Conservation (phyloP, 495 filamentous ascomycete species). For the Podospora pseudopauciseta region DNA sequence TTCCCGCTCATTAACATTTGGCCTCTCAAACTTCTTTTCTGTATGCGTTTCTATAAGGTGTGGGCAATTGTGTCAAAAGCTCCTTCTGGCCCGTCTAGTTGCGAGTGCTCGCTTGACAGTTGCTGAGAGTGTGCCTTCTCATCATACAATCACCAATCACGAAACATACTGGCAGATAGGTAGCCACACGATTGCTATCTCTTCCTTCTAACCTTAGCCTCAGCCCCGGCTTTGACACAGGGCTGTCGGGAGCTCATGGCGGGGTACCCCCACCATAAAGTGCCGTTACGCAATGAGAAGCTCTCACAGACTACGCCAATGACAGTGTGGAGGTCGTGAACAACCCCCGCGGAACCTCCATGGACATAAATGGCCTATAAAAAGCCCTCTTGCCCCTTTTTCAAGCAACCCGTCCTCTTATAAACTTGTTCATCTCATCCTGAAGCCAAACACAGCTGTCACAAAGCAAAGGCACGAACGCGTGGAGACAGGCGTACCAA, state of each 20-base stretch:
- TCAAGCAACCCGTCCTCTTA: not conserved
- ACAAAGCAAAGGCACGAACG: not conserved
- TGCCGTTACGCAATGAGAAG: not conserved
- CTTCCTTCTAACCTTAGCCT: too few relatives aligned
- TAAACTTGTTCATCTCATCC: conserved; percentile 1
- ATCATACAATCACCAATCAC: not conserved
- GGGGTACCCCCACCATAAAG: not conserved
- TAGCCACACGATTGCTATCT: not conserved
- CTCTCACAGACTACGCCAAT: not conserved
- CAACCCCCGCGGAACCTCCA: not conserved
- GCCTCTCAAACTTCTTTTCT: not conserved
- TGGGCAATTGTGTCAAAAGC: too few relatives aligned
- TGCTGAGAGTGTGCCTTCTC: too few relatives aligned
- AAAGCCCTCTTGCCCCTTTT: not conserved
- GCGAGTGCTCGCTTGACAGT: too few relatives aligned
- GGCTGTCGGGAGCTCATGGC: not conserved
- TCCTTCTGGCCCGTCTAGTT: too few relatives aligned
- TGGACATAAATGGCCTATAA: not conserved
- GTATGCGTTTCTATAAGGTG: not conserved
- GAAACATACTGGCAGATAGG: not conserved
- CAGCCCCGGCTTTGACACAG: not conserved
- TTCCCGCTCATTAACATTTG: not conserved
- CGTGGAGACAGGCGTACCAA: not conserved
- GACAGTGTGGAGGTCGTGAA: not conserved
- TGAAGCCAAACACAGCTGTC: not conserved